Percentiles rank a stretch among this genome's conserved stretches.
phyloP scores from a whole-genome alignment of 129 eudicot genomes.

The Saposhnikovia divaricata region DNA sequence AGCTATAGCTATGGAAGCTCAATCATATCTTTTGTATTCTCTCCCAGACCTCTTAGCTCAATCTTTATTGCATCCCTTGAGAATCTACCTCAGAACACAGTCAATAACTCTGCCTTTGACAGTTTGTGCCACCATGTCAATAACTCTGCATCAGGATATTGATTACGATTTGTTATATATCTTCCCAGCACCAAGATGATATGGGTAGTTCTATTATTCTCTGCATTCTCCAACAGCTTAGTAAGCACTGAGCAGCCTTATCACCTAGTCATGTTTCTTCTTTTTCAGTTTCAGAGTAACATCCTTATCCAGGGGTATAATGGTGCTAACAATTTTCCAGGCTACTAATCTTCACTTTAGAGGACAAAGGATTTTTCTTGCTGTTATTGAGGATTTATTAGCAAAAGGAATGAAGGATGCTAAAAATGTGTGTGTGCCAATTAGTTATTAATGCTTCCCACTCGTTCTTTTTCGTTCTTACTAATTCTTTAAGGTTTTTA shows the following conservation, averaged over 20 bases:
- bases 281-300: not conserved
- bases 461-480: not conserved
- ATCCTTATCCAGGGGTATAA: not conserved
- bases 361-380: slow-evolving; percentile 78
- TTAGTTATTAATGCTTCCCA: slow-evolving; percentile 5
- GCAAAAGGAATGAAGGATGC: slow-evolving; percentile 86
- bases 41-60: slow-evolving; percentile 70
- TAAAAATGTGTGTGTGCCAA: slow-evolving; percentile 45
- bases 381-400: slow-evolving; percentile 72
- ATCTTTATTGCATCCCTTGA: slow-evolving; percentile 63
- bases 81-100: slow-evolving; percentile 77
- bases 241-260: too few species aligned
- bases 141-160: slow-evolving; percentile 26
- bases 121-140: slow-evolving; percentile 53
- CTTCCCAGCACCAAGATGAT: too few species aligned
- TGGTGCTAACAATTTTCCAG: slow-evolving; percentile 21
- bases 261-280: too few species aligned
- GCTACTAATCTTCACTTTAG: slow-evolving; percentile 67
- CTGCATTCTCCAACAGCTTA: too few species aligned
- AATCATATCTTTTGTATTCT: slow-evolving; percentile 44
- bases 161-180: too few species aligned
- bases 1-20: slow-evolving; percentile 61
- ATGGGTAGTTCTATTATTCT: too few species aligned
- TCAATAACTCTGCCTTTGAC: slow-evolving; percentile 64
- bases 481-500: not conserved